phyloP scores from a whole-genome alignment of 2,329 filamentous ascomycete species.

The Monilinia fructigena region DNA sequence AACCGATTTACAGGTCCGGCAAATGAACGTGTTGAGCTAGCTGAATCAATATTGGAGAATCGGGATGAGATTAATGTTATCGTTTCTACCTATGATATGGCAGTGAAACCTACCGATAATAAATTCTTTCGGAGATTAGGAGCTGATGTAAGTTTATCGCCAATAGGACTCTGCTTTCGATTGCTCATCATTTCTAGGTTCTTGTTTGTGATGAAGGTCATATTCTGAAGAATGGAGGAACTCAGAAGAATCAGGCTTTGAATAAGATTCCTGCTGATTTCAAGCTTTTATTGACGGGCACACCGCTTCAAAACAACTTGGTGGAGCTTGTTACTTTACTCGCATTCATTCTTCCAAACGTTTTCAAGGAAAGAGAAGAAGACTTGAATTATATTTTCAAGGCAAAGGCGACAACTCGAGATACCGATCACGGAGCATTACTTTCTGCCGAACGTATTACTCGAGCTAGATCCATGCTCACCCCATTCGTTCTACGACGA shows the following conservation, averaged over 20 bases:
- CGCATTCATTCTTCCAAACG: conserved; percentile 85
- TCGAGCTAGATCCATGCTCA: conserved; percentile 85
- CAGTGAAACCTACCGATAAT: conserved; percentile 56
- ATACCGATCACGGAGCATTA: conserved; percentile 76
- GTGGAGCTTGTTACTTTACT: conserved; percentile 87
- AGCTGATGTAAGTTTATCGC: conserved; percentile 45
- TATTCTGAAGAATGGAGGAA: conserved; percentile 83
- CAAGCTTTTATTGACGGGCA: conserved; percentile 83
- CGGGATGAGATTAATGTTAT: conserved; percentile 68
- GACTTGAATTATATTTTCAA: conserved; percentile 86
- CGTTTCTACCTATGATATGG: conserved; percentile 70
- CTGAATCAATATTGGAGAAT: conserved; percentile 61
- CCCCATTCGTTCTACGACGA: conserved; percentile 90
- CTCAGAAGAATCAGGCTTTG: conserved; percentile 76
- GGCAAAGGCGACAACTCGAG: conserved; percentile 81
- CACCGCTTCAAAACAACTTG: conserved; percentile 90
- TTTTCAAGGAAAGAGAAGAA: conserved; percentile 76
- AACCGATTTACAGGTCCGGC: conserved; percentile 53
- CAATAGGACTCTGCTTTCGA: not conserved
- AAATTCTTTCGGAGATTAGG: conserved; percentile 60
- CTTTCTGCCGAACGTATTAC: conserved; percentile 84
- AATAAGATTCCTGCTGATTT: conserved; percentile 77
- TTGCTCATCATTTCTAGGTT: conserved; percentile 34
- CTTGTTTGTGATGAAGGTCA: conserved; percentile 91
- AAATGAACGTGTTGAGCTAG: conserved; percentile 64